Base-by-base conservation (phyloP, 768 basidiomycete species). In the Amanita jacksonii region DNA sequence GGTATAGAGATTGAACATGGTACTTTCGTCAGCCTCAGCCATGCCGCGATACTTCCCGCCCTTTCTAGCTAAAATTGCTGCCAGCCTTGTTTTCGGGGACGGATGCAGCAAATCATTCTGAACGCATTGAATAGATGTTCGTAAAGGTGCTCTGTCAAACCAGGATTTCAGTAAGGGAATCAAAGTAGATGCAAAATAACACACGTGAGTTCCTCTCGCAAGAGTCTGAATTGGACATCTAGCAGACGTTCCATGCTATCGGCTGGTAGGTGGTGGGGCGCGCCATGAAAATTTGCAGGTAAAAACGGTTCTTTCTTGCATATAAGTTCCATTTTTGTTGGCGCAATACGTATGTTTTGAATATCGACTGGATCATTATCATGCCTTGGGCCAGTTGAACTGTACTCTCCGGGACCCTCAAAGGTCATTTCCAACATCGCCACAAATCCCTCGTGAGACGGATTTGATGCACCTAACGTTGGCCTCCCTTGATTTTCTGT, bases 181-280 rank as follows among this genome's bases (percentile, higher is more conserved):
- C 5, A 32, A 30, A 5, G 35, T 35, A 3, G 2, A 1, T n/a
- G 16, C 4, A 12, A 47, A 19, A 44, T 33, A 18, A 55, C 74
- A 18, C 52, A 81, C 75, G 71, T 81, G 13, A 82, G 60, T 45
- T 88, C 85, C 50, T 86, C 85, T 28, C 85, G 66, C 27, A 88
- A 61, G 0, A 87, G 67, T 25, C 85, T 74, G 57, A 83, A 88
- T 50, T 88, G 83, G 3, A 81, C 72, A 46, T 89, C 86, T 8
- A 86, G 61, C 16, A 80, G 62, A 6, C 77, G 65, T 44, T 81
- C 70, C 74, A 87, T 84, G 18, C 74, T 76, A 12, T 69, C 68
- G 3, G 59, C 49, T 0, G 73, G 73, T 9, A 70, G 67, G 43
- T 72, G 81, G 52, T 85, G 83, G 0, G 81, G 83, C 0, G 80